Conservation (phyloP, 352 stramenopile species). For the Pythium inflatum region DNA sequence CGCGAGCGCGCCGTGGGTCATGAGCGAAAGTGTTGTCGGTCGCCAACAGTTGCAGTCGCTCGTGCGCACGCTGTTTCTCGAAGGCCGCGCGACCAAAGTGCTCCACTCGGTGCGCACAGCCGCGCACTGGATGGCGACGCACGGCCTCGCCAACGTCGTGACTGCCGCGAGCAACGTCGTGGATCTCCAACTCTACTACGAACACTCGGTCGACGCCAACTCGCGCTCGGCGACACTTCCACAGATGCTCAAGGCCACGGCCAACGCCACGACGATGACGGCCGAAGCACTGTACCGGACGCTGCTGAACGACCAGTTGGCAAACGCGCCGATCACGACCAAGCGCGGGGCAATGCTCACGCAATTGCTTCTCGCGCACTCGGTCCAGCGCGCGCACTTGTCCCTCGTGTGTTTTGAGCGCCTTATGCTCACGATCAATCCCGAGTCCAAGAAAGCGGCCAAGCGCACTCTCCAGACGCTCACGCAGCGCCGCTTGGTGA, state of each 20-base stretch:
- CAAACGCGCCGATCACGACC: neutral
- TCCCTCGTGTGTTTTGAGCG: constrained; percentile 24
- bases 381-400: constrained; percentile 28
- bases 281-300: constrained; percentile 2
- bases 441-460: neutral
- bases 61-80: constrained; percentile 23
- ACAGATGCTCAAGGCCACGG: neutral
- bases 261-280: neutral
- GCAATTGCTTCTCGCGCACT: constrained; percentile 21
- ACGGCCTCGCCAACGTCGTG: neutral
- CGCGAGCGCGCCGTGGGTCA: constrained; percentile 25
- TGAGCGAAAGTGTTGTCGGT: constrained; percentile 20
- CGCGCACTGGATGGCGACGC: constrained; percentile 19
- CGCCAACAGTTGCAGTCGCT: constrained; percentile 15
- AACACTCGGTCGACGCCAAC: constrained; percentile 24
- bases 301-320: constrained; percentile 5
- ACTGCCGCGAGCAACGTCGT: constrained; percentile 27
- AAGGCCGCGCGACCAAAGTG: constrained; percentile 20
- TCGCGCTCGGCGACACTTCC: constrained; percentile 16
- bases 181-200: constrained; percentile 43
- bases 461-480: neutral
- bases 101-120: constrained; percentile 12
- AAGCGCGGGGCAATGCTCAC: neutral
- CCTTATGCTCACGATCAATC: neutral
- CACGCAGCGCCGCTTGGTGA: constrained; percentile 3